These are phyloP conservation scores for Nepenthes alata DNA, from an alignment of 179 eudicot genomes.

Conservation along the genomic window DNA sequence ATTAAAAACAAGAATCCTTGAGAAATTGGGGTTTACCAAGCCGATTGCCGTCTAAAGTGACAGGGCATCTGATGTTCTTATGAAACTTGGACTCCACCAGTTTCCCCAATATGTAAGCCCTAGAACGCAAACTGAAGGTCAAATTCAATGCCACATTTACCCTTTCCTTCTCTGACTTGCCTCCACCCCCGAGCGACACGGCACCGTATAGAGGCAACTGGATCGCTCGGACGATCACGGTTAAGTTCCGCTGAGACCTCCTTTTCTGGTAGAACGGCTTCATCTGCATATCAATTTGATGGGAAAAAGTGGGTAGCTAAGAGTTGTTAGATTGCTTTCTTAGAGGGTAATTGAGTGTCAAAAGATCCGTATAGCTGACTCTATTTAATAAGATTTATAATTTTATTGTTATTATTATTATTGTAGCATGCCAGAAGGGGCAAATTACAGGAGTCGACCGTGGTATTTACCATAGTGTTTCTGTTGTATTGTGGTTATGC, in stretches of 20 bases:
- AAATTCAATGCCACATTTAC: constrained; percentile 47
- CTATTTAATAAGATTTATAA: too few species aligned
- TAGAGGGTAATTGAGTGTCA: too few species aligned
- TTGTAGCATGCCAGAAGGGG: too few species aligned
- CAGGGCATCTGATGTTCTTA: constrained; percentile 32
- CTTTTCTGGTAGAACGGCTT: constrained; percentile 56
- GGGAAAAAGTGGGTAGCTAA: background rate
- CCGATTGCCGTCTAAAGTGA: constrained; percentile 30
- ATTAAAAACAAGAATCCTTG: constrained; percentile 21
- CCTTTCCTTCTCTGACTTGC: constrained; percentile 12
- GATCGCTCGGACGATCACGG: constrained; percentile 29
- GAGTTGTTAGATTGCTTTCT: background rate
- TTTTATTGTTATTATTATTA: too few species aligned
- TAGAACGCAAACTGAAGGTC: constrained; percentile 56
- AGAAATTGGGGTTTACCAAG: constrained; percentile 43
- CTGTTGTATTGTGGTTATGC: too few species aligned
- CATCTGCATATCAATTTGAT: constrained; percentile 22
- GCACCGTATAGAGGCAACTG: constrained; percentile 69
- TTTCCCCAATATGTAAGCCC: constrained; percentile 64
- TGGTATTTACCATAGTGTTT: too few species aligned
- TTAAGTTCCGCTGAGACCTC: constrained; percentile 34
- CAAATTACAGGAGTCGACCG: too few species aligned
- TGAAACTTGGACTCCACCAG: constrained; percentile 66
- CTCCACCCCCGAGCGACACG: constrained; percentile 24
- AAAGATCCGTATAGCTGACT: too few species aligned